Base-by-base conservation (phyloP, 2,329 filamentous ascomycete genomes). In the Sporothrix brunneoviolacea region DNA sequence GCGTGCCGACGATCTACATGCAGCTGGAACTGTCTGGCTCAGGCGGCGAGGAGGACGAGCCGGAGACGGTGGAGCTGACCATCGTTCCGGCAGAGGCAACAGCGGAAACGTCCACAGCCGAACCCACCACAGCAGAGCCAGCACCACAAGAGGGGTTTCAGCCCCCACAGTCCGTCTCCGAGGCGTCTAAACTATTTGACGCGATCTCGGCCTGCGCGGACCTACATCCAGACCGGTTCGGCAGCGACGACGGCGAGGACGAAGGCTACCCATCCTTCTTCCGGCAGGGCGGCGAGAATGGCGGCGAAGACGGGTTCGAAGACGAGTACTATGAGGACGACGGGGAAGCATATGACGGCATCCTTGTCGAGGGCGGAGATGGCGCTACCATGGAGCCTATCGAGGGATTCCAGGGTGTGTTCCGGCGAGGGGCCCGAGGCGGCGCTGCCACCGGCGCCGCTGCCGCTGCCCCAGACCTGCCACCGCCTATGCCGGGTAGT, bases 161-260 rank as follows among this genome's bases (percentile, higher is more conserved):
- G n/a, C n/a, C 24, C 24, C 24, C 57, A 56, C 53, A 61, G 15
- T 48, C 59, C n/a, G 60, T 58, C 48, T 62, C 59, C 1, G 63
- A 65, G 47, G 61, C 64, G 1, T 67, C 70, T 18, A 70, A 74
- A 48, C 72, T 88, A 28, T 91, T 82, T 67, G 75, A 78, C 16
- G 86, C 87, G 33, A 80, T 91, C 54, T 83, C 85, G 2, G 76
- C 76, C 19, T 91, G 87, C 67, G 86, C 86, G 4, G 84, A 91
- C 60, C 69, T 91, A 13, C 83, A 91, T 61, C 86, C 86, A 0
- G 86, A 90, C 58, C 81, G 82, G 0, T 70, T 72, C n/a, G 70
- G 72, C 9, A 79, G 76, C 8, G 76, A 76, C 0, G 80, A 79
- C 1, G 80, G 77, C 2, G 79, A 79, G 1, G 77, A 76, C 24